Conservation (phyloP, 208 protist genomes). For the Trypanosoma congolense region DNA sequence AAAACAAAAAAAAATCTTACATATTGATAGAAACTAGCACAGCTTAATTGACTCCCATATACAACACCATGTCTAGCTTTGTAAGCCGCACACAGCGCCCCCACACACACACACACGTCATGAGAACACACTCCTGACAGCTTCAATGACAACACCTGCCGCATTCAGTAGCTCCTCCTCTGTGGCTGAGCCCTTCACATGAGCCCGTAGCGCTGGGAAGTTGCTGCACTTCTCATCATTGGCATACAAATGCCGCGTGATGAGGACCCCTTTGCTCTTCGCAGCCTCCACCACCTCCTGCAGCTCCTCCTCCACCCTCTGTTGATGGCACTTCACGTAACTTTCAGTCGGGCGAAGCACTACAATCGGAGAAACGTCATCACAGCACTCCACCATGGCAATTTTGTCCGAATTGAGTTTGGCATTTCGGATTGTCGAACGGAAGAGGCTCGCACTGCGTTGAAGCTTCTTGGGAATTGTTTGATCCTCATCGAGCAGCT, state of each 20-base stretch:
- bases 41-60: constrained; percentile 6
- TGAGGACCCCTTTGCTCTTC: constrained; percentile 39
- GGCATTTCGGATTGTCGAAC: constrained; percentile 35
- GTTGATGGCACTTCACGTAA: constrained; percentile 35
- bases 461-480: constrained; percentile 38
- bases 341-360: constrained; percentile 37
- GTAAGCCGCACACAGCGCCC: too few relatives aligned
- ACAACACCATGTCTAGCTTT: too few relatives aligned
- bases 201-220: constrained; percentile 54
- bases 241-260: constrained; percentile 66
- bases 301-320: constrained; percentile 53
- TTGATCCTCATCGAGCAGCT: constrained; percentile 59
- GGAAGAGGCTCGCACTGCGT: constrained; percentile 42
- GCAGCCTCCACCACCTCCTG: constrained; percentile 50
- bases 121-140: constrained; percentile 54
- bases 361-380: constrained; percentile 69
- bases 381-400: constrained; percentile 42
- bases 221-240: constrained; percentile 55
- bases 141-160: constrained; percentile 35
- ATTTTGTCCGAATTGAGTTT: constrained; percentile 56
- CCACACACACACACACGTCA: constrained; percentile 6
- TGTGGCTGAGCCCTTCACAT: constrained; percentile 54
- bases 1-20: too few relatives aligned
- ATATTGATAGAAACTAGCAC: too few relatives aligned
- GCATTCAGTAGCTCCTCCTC: constrained; percentile 45